Evolutionary conservation across 208 protist species (phyloP).

Genomic region (Acanthamoeba castellanii): DNA sequence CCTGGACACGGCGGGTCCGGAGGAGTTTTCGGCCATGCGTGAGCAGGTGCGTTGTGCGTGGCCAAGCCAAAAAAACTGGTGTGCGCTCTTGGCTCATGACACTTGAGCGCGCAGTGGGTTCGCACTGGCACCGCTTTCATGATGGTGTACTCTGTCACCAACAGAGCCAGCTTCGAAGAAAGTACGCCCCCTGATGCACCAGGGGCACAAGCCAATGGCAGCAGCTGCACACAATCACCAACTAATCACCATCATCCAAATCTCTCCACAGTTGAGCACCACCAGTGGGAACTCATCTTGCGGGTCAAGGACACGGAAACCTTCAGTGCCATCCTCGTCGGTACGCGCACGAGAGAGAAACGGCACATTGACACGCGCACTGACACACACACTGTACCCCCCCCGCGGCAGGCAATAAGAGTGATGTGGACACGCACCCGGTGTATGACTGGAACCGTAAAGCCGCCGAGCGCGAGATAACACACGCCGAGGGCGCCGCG

Average conservation of each 20-base stretch:
- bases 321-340: background rate
- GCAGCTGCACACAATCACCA: slow-evolving; percentile 36
- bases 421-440: background rate
- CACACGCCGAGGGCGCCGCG: background rate
- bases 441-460: too few relatives aligned
- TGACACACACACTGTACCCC: background rate
- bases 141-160: slow-evolving; percentile 86
- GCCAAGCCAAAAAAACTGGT: background rate
- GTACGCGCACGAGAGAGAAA: background rate
- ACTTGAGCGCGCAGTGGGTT: background rate
- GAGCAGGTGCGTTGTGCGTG: slow-evolving; percentile 79
- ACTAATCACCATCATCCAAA: background rate
- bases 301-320: background rate
- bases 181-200: background rate
- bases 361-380: background rate
- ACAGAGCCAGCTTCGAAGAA: slow-evolving; percentile 86
- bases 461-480: background rate
- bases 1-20: slow-evolving; percentile 88
- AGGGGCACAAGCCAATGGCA: background rate
- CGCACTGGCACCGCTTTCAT: slow-evolving; percentile 80
- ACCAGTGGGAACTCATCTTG: background rate
- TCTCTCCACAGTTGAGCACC: background rate
- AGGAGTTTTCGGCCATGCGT: slow-evolving; percentile 89
- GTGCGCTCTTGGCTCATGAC: too few relatives aligned
- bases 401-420: background rate